These are phyloP conservation scores for Pseudogymnoascus sp. DNA, from an alignment of 2,329 filamentous ascomycete species.

Conservation along the genomic window DNA sequence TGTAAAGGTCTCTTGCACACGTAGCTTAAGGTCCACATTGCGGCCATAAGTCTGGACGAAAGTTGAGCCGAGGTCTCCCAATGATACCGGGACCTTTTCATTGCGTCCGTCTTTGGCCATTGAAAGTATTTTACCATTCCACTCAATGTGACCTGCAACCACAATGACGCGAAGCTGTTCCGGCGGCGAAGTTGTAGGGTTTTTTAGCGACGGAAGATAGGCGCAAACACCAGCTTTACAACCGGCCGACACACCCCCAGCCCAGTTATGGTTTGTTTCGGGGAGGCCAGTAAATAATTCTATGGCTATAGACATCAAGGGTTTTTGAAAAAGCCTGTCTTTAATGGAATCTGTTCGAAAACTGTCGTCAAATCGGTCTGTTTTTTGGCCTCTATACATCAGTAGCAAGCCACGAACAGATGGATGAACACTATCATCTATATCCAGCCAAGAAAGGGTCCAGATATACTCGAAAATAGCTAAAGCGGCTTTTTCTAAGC, in stretches of 20 bases:
- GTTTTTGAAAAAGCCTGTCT: neutral
- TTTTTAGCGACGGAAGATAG: neutral
- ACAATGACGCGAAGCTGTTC: neutral
- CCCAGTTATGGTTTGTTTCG: neutral
- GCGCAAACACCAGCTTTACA: neutral
- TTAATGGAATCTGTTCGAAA: neutral
- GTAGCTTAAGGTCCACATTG: neutral
- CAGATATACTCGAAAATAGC: conserved; percentile 6
- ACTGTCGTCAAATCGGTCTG: neutral
- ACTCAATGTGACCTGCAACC: neutral
- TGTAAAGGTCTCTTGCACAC: neutral
- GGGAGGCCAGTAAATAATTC: neutral
- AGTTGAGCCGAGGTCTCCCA: neutral
- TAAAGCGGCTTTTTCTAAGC: neutral
- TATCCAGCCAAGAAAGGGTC: conserved; percentile 5
- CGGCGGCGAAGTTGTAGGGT: neutral
- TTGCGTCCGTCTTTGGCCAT: neutral
- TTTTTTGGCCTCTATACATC: neutral
- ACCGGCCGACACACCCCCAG: neutral
- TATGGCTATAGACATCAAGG: neutral
- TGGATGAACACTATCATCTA: neutral
- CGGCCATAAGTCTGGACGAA: neutral
- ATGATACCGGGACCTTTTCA: neutral
- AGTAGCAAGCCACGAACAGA: neutral
- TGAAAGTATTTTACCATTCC: neutral